These are phyloP conservation scores for Cyamopsis tetragonoloba DNA, from an alignment of 306 rosid species.

Conservation along the genomic window DNA sequence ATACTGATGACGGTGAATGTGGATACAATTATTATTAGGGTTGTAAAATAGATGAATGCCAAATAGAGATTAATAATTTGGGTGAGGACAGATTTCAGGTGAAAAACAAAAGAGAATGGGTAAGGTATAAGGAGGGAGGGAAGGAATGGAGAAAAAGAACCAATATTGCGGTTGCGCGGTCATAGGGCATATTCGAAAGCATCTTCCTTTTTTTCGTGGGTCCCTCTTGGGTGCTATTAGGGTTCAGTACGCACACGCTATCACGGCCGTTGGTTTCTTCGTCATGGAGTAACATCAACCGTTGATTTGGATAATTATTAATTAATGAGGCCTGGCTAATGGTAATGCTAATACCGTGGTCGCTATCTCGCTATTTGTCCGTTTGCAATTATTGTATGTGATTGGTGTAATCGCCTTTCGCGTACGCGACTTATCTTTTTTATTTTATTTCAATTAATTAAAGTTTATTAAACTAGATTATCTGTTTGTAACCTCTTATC, in stretches of 20 bases:
- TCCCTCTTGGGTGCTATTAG: not conserved
- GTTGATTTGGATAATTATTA: not conserved
- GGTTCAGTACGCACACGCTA: not conserved
- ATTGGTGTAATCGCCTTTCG: slow-evolving; percentile 2
- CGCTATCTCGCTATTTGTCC: not conserved
- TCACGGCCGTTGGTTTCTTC: slow-evolving; percentile 14
- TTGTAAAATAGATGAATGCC: not conserved
- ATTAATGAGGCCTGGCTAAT: not conserved
- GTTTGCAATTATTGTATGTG: not conserved
- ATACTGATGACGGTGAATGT: not conserved
- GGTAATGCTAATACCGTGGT: not conserved
- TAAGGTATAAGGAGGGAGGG: not conserved
- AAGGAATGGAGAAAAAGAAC: not conserved
- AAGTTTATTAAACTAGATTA: not conserved
- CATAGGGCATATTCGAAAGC: slow-evolving; percentile 46
- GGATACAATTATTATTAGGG: not conserved
- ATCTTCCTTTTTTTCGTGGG: slow-evolving; percentile 38
- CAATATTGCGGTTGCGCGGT: slow-evolving; percentile 18
- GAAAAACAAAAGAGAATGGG: not conserved
- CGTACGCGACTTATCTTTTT: not conserved
- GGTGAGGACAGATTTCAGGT: not conserved
- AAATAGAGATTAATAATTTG: not conserved
- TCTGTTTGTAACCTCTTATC: not conserved
- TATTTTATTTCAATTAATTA: not conserved
- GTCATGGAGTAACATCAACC: not conserved